Base-by-base conservation (phyloP, 129 eudicot species). In the Escallonia herrerae region DNA sequence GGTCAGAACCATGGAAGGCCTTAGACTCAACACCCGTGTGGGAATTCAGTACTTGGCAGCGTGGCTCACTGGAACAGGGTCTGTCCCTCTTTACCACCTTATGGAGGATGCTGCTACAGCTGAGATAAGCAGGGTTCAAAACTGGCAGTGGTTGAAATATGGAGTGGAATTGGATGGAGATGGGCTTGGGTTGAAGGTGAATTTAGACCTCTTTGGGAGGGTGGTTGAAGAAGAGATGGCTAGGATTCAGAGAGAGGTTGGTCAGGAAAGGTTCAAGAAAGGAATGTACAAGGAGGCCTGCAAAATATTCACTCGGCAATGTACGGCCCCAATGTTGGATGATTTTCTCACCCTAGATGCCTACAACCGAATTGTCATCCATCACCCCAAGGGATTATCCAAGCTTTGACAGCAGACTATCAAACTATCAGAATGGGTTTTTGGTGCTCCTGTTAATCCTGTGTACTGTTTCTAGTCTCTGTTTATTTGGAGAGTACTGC, bases 81-180 rank as follows among this genome's bases (percentile, higher is more conserved):
- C 97, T 1, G 95, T 91, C 53, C 97, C 97, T 0, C 83, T 91
- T 5, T 91, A 91, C 66, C 84, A 91, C 82, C 95, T 91, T 54
- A 91, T 91, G 97, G 97, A 91, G 67, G 97, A 91, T 56, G 97
- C 97, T 0, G 95, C 97, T 12, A 91, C 97, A 10, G 95, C 97
- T 7, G 97, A 91, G 73, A 91, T 91, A 3, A 91, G 97, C 67
- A 78, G 97, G 10, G 97, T 87, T 1, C 97, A 91, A 66, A 91
- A 82, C 84, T 91, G 97, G 97, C 97, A 91, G 84, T 91, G 97
- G 97, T 63, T 87, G 60, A 90, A 76, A 46, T 86, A 90, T 13
- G 79, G 85, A 0, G 94, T 75, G 2, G 97, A 91, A 43, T 41
- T 91, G 68, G 80, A 91, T 10, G 97, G 97, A 0, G 97, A 90